Evolutionary conservation across 805 yeast species (phyloP).

Genomic region (Metschnikowia orientalis): DNA sequence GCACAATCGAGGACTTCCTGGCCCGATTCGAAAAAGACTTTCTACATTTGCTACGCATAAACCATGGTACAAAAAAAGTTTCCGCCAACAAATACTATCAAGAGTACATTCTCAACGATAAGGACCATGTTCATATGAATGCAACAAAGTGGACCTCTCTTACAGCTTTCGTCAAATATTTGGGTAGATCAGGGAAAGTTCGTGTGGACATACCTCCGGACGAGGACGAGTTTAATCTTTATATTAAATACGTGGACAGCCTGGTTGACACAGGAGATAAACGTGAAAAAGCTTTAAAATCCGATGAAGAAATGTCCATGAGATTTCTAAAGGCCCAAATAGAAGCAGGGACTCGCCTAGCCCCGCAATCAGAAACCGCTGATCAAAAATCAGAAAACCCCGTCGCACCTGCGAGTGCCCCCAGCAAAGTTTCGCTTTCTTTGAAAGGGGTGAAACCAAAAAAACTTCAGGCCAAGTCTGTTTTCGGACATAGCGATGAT

Average conservation of each 20-base stretch:
- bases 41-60: constrained; percentile 51
- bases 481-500: constrained; percentile 10
- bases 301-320: constrained; percentile 16
- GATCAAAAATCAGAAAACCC: neutral
- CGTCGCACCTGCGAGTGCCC: neutral
- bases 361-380: neutral
- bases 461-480: constrained; percentile 4
- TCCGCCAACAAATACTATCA: constrained; percentile 86
- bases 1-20: constrained; percentile 57
- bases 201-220: constrained; percentile 35
- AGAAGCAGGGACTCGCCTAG: constrained; percentile 12
- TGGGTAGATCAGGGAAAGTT: constrained; percentile 56
- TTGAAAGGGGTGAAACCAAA: constrained; percentile 13
- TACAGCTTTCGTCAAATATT: constrained; percentile 58
- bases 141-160: constrained; percentile 78
- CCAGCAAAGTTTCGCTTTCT: constrained; percentile 10
- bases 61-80: constrained; percentile 78
- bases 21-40: constrained; percentile 60
- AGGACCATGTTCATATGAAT: constrained; percentile 84
- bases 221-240: constrained; percentile 35
- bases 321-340: constrained; percentile 15
- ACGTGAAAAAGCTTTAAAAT: constrained; percentile 6
- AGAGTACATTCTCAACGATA: constrained; percentile 71
- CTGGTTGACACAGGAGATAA: constrained; percentile 2
- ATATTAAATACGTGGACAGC: constrained; percentile 28